Evolutionary conservation across 2,329 filamentous ascomycete genomes (phyloP), one percentile per base, ranked within the genome.

Genomic region (Botrytis squamosa): DNA sequence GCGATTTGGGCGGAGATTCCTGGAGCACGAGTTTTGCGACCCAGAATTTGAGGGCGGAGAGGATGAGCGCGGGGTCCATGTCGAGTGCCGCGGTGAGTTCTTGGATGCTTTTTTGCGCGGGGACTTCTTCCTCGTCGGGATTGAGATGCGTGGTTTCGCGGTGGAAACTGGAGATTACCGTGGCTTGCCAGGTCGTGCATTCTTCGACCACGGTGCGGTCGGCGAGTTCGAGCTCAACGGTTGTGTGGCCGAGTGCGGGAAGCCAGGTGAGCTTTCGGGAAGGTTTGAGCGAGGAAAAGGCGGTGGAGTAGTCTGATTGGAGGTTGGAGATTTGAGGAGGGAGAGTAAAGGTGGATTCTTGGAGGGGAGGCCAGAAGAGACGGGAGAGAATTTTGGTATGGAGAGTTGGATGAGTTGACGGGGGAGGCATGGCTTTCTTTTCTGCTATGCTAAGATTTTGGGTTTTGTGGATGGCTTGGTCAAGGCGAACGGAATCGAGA

Each of bases 181-280:
- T 92, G 9, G 95, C 94, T 82, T 97, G 93, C 86, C 94, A 97
- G 1, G 93, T 93, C 75, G 89, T 90, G 73, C 94, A 91, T 55
- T 94, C 90, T 71, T 93, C 87, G 25, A 86, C 84, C 73, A 97
- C 86, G 0, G 87, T 89, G 36, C 96, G 91, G 82, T 98, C 96
- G 77, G 92, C 88, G 2, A 99, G 85, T 77, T 95, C 92, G 2
- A 99, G 87, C 76, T 93, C 92, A 14, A 99, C 90, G 0, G 88
- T 91, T 22, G 93, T 93, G 75, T 91, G 90, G 3, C 95, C 95
- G 0, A 97, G 85, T 16, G 93, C 90, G 77, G 95, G 91, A 70
- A 97, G 87, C 95, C 95, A 98, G 60, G 91, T 93, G 52, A 99
- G 88, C 82, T 95, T 97, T 70, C 95, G 90, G 72, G 92, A 91